Percentiles rank a stretch among this genome's conserved stretches.
Evolutionary conservation across 441 rosid species (phyloP).

Genomic region (Aleurites moluccanus): DNA sequence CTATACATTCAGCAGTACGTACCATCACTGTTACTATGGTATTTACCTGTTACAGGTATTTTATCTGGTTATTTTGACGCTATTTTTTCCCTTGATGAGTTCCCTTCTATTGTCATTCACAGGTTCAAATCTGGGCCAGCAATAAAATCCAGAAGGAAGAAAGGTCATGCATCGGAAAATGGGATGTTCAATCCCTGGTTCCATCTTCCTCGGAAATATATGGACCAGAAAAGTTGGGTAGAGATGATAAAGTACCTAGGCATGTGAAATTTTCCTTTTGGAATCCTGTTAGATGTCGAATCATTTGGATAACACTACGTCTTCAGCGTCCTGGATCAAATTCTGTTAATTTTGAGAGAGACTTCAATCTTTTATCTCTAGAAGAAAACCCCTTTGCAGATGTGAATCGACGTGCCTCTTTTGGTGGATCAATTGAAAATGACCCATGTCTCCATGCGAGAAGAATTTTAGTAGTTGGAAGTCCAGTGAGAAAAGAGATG

Average conservation of each 20-base stretch:
- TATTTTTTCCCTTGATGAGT: slow-evolving; percentile 18
- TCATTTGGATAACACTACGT: slow-evolving; percentile 78
- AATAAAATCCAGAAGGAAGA: slow-evolving; percentile 79
- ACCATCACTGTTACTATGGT: not conserved
- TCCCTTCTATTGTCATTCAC: slow-evolving; percentile 28
- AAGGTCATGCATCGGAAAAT: slow-evolving; percentile 83
- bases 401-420: slow-evolving; percentile 72
- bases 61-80: not conserved
- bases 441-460: slow-evolving; percentile 90
- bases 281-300: slow-evolving; percentile 80
- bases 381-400: slow-evolving; percentile 94
- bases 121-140: slow-evolving; percentile 99
- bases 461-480: slow-evolving; percentile 74
- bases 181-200: slow-evolving; percentile 80
- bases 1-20: not conserved
- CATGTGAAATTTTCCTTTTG: slow-evolving; percentile 77
- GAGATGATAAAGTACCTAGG: slow-evolving; percentile 64
- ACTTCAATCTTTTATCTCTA: slow-evolving; percentile 68
- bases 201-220: slow-evolving; percentile 65
- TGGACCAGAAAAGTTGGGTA: slow-evolving; percentile 65
- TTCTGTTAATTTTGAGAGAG: slow-evolving; percentile 72
- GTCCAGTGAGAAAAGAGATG: slow-evolving; percentile 46
- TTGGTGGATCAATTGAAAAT: slow-evolving; percentile 69
- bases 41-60: not conserved
- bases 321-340: slow-evolving; percentile 83